A percentile compares a stretch with the other conserved stretches of the same genome.
Conservation (phyloP, 1,284 basidiomycete species). For the Agroathelia rolfsii region DNA sequence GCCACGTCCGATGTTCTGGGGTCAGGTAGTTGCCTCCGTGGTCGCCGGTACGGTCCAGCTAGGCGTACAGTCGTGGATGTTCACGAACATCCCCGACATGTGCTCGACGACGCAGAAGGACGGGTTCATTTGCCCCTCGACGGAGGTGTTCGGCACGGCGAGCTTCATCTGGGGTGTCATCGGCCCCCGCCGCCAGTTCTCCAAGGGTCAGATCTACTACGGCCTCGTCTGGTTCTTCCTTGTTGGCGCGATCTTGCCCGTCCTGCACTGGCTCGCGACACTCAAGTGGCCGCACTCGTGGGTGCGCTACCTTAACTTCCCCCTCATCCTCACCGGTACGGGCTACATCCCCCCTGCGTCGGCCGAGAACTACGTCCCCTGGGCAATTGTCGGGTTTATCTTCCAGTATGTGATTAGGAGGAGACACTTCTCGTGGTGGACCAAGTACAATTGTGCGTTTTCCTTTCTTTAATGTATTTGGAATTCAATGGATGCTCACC, state of each 20-base stretch:
- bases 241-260: conserved; percentile 35
- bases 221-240: conserved; percentile 43
- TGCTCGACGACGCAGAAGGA: conserved; percentile 12
- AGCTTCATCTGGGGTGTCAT: conserved; percentile 46
- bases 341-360: conserved; percentile 48
- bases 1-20: conserved; percentile 45
- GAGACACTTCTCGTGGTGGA: conserved; percentile 59
- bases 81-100: conserved; percentile 39
- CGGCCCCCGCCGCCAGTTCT: conserved; percentile 44
- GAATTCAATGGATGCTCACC: conserved; percentile 12
- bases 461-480: conserved; percentile 7
- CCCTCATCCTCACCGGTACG: conserved; percentile 47
- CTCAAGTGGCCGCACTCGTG: conserved; percentile 32
- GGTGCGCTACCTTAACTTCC: conserved; percentile 32
- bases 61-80: conserved; percentile 62
- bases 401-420: conserved; percentile 55
- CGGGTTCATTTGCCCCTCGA: conserved; percentile 34
- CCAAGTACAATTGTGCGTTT: conserved; percentile 39
- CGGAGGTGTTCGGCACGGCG: conserved; percentile 31
- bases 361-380: conserved; percentile 45
- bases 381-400: conserved; percentile 53
- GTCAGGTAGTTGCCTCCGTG: conserved; percentile 52
- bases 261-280: conserved; percentile 26
- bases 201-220: conserved; percentile 35
- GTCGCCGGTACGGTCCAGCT: conserved; percentile 56